Evolutionary conservation across 2,329 filamentous ascomycete genomes (phyloP), one percentile per base, ranked within the genome.

Genomic region (Aspergillus japonicus): DNA sequence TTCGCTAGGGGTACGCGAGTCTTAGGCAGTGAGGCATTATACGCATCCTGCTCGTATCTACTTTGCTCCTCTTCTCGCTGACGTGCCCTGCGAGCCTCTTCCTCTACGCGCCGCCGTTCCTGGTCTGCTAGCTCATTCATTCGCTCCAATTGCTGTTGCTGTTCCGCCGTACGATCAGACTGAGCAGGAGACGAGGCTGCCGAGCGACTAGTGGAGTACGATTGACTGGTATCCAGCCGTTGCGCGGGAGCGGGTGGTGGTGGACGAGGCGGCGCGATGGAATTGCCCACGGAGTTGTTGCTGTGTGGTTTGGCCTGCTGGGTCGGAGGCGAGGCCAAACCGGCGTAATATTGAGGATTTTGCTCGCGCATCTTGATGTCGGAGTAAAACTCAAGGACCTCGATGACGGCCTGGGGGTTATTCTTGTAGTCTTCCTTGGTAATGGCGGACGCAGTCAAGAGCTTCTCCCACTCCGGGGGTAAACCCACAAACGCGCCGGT

Each of bases 341-440:
- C 84, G 16, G 81, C 74, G 66, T 85, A 89, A 64, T 81, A 81
- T 66, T 85, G 82, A 5, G 85, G 85, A 62, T 88, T 83, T 57
- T 88, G 83, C 57, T 85, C 82, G 55, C 85, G 83, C 75, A 86
- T 87, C 65, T 86, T 85, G 51, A 88, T 87, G 72, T 89, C 86
- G 3, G 85, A 87, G 73, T 89, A 89, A 70, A 89, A 89, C 64
- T 88, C 85, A 24, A 89, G 77, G 12, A 88, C 87, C 72, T 89
- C 87, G 54, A 87, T 82, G 26, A 81, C 85, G 60, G 87, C 92
- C 80, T 94, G 89, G 5, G 95, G 95, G 71, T 99, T 97, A 72
- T 95, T 93, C 78, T 96, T 92, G 77, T 98, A 98, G 75, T 99
- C 95, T 71, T 99, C 95, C 78, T 97, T 96, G 61, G 95, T 98